Conservation (phyloP, 371 early-diverging fungal genomes). For the Mucor sp. region DNA sequence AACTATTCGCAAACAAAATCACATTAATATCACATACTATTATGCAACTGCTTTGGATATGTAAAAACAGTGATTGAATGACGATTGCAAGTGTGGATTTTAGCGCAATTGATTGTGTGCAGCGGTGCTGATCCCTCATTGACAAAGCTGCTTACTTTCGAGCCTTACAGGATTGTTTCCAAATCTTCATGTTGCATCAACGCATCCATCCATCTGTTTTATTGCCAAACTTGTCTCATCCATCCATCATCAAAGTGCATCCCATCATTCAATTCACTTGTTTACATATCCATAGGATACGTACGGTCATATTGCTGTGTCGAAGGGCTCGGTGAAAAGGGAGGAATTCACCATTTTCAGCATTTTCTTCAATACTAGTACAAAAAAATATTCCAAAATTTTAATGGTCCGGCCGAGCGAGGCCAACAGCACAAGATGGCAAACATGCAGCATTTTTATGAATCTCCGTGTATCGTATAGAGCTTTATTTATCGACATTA, state of each 20-base stretch:
- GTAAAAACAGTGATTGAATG: neutral
- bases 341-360: slow-evolving; percentile 14
- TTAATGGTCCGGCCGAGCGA: slow-evolving; percentile 2
- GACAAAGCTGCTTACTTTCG: neutral
- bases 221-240: slow-evolving; percentile 6
- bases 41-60: neutral
- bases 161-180: neutral
- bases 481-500: neutral
- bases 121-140: neutral
- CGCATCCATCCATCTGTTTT: slow-evolving; percentile 30
- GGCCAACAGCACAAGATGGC: neutral
- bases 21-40: neutral
- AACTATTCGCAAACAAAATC: slow-evolving; percentile 59
- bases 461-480: neutral
- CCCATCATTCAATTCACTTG: slow-evolving; percentile 3
- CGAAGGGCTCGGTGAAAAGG: slow-evolving; percentile 43
- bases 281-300: slow-evolving; percentile 9
- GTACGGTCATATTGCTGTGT: slow-evolving; percentile 46
- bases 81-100: neutral
- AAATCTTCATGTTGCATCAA: slow-evolving; percentile 13
- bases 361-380: neutral
- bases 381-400: neutral
- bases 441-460: neutral
- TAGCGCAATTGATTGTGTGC: neutral
- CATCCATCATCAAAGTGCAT: neutral